Percentiles rank a stretch among this genome's conserved stretches.
Evolutionary conservation across 495 filamentous ascomycete species (phyloP).

Genomic region (Penicillium paxilli): DNA sequence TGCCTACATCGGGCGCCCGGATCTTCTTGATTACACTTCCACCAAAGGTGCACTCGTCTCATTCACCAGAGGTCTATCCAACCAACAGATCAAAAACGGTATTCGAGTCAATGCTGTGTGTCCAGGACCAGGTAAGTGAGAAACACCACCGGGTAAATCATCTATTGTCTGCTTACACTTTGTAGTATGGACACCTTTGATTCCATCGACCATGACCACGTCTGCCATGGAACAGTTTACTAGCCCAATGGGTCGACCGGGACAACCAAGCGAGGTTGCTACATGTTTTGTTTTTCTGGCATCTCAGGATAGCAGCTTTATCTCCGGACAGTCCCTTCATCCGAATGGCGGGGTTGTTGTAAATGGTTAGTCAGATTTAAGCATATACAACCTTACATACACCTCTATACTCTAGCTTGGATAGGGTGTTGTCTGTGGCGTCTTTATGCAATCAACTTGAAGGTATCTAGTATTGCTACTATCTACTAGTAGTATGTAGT

Average conservation of each 20-base stretch:
- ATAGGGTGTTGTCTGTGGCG: too few species aligned
- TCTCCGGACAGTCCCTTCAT: constrained; percentile 57
- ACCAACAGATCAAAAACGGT: constrained; percentile 68
- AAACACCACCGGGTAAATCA: neutral
- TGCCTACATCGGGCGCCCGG: constrained; percentile 77
- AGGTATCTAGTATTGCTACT: too few species aligned
- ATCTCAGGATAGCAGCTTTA: constrained; percentile 67
- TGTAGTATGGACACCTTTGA: constrained; percentile 78
- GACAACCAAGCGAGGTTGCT: constrained; percentile 76
- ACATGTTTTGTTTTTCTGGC: constrained; percentile 82
- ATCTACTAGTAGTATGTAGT: too few species aligned
- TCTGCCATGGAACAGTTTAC: constrained; percentile 69
- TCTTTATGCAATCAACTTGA: too few species aligned
- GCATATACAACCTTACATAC: too few species aligned
- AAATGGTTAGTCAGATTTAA: constrained; percentile 57
- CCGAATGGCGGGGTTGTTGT: constrained; percentile 67
- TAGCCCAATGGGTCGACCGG: constrained; percentile 73
- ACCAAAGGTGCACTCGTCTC: constrained; percentile 80
- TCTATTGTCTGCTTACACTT: neutral
- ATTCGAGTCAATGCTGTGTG: constrained; percentile 80
- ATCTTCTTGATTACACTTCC: constrained; percentile 82
- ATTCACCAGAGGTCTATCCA: constrained; percentile 76
- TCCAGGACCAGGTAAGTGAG: constrained; percentile 49
- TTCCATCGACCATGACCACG: constrained; percentile 71
- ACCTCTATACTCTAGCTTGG: too few species aligned